phyloP scores from a whole-genome alignment of 2,329 filamentous ascomycete genomes.

The Cadophora luteo-olivacea region DNA sequence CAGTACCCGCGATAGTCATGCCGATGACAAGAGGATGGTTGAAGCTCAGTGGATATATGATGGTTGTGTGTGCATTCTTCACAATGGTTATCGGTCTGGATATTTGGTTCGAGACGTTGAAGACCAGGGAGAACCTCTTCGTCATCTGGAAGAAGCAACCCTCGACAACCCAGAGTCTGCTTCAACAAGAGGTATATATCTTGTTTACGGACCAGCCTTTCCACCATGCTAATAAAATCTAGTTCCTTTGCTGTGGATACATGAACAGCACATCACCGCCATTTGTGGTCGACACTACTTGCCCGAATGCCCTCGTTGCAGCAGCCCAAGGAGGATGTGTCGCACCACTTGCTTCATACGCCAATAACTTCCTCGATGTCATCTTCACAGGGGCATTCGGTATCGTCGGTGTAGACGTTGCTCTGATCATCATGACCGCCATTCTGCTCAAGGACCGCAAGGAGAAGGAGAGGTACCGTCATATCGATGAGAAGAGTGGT shows the following conservation, averaged over 20 bases:
- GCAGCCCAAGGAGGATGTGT: conserved; percentile 75
- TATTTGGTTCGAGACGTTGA: conserved; percentile 77
- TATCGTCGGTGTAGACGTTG: conserved; percentile 73
- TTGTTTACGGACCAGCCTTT: neutral
- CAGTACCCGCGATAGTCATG: conserved; percentile 74
- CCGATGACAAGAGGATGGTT: conserved; percentile 71
- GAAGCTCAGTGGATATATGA: conserved; percentile 70
- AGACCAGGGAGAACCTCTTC: conserved; percentile 67
- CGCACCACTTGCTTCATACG: conserved; percentile 68
- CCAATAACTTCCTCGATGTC: conserved; percentile 74
- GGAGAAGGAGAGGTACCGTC: conserved; percentile 78
- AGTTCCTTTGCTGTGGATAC: conserved; percentile 86
- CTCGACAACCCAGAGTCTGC: conserved; percentile 64
- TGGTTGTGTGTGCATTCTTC: conserved; percentile 67
- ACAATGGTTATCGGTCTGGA: conserved; percentile 70
- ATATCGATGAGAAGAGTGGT: conserved; percentile 82
- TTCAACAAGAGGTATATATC: conserved; percentile 69
- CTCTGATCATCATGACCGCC: conserved; percentile 73
- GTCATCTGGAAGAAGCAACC: conserved; percentile 66
- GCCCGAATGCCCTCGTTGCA: conserved; percentile 73
- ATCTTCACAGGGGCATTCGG: conserved; percentile 84
- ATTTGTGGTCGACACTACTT: conserved; percentile 73
- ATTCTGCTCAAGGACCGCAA: conserved; percentile 83
- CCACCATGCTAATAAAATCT: conserved; percentile 32
- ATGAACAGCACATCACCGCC: conserved; percentile 73